Conservation (phyloP, 1,284 basidiomycete species). For the Boletellus deceptivus region DNA sequence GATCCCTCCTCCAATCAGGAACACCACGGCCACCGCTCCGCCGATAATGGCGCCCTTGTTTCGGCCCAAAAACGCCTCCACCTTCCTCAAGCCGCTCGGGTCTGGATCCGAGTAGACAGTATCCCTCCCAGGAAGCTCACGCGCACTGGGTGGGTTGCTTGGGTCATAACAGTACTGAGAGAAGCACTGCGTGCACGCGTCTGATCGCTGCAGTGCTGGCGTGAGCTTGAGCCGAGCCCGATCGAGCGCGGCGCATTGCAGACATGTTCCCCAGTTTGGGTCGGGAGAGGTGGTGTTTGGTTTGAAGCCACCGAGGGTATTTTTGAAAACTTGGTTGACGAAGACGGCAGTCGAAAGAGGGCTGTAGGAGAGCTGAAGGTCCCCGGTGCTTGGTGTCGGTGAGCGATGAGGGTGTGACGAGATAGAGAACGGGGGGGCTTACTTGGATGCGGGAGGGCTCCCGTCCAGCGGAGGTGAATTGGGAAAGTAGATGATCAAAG, state of each 20-base stretch:
- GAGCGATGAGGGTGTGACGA: neutral
- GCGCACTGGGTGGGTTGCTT: slow-evolving; percentile 23
- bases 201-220: slow-evolving; percentile 20
- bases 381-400: slow-evolving; percentile 37
- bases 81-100: slow-evolving; percentile 17
- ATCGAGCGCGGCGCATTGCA: slow-evolving; percentile 45
- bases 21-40: slow-evolving; percentile 11
- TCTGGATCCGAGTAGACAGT: slow-evolving; percentile 27
- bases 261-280: slow-evolving; percentile 38
- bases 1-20: slow-evolving; percentile 18
- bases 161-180: slow-evolving; percentile 37
- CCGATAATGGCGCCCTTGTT: slow-evolving; percentile 28
- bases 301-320: slow-evolving; percentile 54
- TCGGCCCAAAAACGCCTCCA: slow-evolving; percentile 20
- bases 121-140: slow-evolving; percentile 19
- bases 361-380: slow-evolving; percentile 50
- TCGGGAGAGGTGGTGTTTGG: slow-evolving; percentile 42
- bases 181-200: slow-evolving; percentile 30
- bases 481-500: slow-evolving; percentile 61
- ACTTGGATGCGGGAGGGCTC: slow-evolving; percentile 59
- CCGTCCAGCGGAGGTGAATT: slow-evolving; percentile 62
- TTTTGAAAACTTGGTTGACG: slow-evolving; percentile 52
- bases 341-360: slow-evolving; percentile 45
- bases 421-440: slow-evolving; percentile 17
- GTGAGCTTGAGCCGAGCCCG: slow-evolving; percentile 35